Percentiles rank a stretch among this genome's conserved stretches.
phyloP scores from a whole-genome alignment of 768 basidiomycete species.

The Termitomyces sp. region DNA sequence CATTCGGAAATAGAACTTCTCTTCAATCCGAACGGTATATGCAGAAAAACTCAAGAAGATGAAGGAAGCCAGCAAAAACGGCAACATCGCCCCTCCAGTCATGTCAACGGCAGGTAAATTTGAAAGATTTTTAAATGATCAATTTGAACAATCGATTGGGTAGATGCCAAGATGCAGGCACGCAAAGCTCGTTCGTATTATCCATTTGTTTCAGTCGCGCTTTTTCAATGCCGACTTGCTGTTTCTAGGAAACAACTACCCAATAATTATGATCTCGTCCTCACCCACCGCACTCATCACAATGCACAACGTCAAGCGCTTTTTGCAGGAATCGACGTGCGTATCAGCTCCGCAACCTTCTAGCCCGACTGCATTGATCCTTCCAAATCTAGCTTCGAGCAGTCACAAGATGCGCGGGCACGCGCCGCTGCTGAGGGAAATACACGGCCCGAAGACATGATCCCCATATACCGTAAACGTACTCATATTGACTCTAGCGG shows the following conservation, averaged over 20 bases:
- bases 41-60: slow-evolving; percentile 76
- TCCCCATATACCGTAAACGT: slow-evolving; percentile 84
- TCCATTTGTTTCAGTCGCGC: neutral
- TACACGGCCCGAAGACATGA: slow-evolving; percentile 71
- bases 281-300: slow-evolving; percentile 93
- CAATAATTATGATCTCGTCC: slow-evolving; percentile 97
- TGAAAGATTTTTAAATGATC: neutral
- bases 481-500: slow-evolving; percentile 63
- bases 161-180: slow-evolving; percentile 55
- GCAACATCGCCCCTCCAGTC: slow-evolving; percentile 28
- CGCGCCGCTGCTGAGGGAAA: slow-evolving; percentile 68
- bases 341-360: slow-evolving; percentile 16
- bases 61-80: slow-evolving; percentile 58
- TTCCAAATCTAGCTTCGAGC: slow-evolving; percentile 52
- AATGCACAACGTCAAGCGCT: slow-evolving; percentile 95
- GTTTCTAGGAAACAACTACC: slow-evolving; percentile 62
- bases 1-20: slow-evolving; percentile 65
- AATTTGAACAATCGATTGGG: neutral
- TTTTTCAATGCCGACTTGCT: neutral
- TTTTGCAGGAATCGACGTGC: slow-evolving; percentile 84
- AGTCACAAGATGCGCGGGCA: slow-evolving; percentile 68
- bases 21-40: slow-evolving; percentile 57
- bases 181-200: slow-evolving; percentile 62
- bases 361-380: neutral
- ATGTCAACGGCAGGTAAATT: slow-evolving; percentile 35